Conservation (phyloP, 495 filamentous ascomycete species). For the Glutinoglossum americanum region DNA sequence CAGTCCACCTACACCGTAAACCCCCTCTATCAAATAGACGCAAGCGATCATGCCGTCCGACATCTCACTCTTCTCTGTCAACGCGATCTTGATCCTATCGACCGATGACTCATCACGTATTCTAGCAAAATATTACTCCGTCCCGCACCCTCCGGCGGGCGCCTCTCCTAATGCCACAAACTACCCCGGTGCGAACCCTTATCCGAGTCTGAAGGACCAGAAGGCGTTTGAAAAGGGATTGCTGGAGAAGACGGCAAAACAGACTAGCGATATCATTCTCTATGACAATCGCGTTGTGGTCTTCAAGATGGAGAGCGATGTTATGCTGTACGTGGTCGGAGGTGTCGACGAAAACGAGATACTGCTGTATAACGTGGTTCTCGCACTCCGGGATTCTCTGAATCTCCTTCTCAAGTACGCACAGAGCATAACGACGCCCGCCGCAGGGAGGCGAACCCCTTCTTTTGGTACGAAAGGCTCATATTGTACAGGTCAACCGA, state of each 20-base stretch:
- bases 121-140: conserved; percentile 86
- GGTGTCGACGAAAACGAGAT: conserved; percentile 92
- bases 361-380: conserved; percentile 76
- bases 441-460: not conserved
- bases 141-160: conserved; percentile 52
- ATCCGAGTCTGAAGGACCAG: conserved; percentile 77
- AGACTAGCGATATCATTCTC: conserved; percentile 81
- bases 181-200: conserved; percentile 51
- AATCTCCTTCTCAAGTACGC: conserved; percentile 81
- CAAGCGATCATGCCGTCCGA: conserved; percentile 25
- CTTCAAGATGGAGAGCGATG: conserved; percentile 93
- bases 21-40: conserved; percentile 9
- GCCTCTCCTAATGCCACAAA: conserved; percentile 25
- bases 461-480: conserved; percentile 18
- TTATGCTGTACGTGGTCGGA: conserved; percentile 91
- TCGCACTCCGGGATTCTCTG: conserved; percentile 73
- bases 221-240: conserved; percentile 92
- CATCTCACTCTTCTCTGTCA: conserved; percentile 79
- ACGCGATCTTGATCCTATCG: conserved; percentile 78
- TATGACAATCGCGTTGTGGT: conserved; percentile 90
- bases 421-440: not conserved
- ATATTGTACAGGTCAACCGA: conserved; percentile 49
- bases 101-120: conserved; percentile 75
- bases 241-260: conserved; percentile 89
- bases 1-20: conserved; percentile 5